These are phyloP conservation scores for Anthracocystis setariae DNA, from an alignment of 1,284 basidiomycete species.

Conservation along the genomic window DNA sequence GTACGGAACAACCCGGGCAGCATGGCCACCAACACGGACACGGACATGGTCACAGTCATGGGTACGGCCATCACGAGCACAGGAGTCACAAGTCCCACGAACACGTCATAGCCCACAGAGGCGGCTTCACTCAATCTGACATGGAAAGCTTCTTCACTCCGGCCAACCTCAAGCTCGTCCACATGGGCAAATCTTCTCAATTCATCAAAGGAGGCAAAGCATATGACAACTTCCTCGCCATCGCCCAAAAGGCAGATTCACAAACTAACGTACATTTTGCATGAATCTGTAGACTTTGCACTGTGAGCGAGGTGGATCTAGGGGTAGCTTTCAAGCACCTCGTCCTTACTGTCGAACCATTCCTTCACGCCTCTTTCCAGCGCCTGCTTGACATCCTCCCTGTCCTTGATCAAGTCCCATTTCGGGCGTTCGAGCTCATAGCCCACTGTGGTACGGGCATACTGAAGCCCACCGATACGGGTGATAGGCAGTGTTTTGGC, in stretches of 20 bases:
- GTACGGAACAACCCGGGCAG: no score
- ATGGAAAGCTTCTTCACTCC: constrained; percentile 38
- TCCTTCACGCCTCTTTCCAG: constrained; percentile 28
- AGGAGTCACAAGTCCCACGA: constrained; percentile 15
- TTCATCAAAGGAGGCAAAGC: constrained; percentile 34
- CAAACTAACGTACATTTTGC: no score
- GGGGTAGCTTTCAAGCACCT: constrained; percentile 35
- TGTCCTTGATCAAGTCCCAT: constrained; percentile 41
- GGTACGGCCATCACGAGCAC: constrained; percentile 9
- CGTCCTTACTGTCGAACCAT: constrained; percentile 41
- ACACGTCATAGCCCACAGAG: constrained; percentile 44
- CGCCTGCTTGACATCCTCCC: constrained; percentile 37
- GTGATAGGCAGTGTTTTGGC: constrained; percentile 49
- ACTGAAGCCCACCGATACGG: constrained; percentile 53
- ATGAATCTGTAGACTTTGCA: not conserved
- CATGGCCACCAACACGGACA: constrained; percentile 11
- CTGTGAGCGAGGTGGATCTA: constrained; percentile 2
- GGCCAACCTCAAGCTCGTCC: constrained; percentile 32
- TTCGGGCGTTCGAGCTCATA: constrained; percentile 55
- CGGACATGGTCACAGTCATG: constrained; percentile 7
- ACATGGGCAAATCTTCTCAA: constrained; percentile 36
- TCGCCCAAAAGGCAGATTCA: constrained; percentile 23
- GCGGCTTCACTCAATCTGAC: constrained; percentile 34
- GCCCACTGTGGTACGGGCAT: constrained; percentile 35
- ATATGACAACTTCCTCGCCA: constrained; percentile 43